Base-by-base conservation (phyloP, 2,329 filamentous ascomycete species). In the Geoglossum cookeanum region DNA sequence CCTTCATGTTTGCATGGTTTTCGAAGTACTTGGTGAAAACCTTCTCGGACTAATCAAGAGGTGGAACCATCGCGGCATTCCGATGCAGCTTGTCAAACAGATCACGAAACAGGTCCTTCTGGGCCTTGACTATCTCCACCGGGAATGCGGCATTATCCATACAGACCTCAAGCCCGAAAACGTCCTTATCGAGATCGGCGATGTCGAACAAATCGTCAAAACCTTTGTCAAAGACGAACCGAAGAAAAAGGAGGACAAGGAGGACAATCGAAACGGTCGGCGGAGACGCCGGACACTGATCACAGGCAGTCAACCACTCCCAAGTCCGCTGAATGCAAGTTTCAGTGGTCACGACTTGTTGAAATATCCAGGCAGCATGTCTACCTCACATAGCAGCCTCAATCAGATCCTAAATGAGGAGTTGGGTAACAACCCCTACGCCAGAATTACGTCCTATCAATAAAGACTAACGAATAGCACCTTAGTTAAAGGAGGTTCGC, bases 131-230 rank as follows among this genome's bases (percentile, higher is more conserved):
- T 97, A 97, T 68, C 78, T 98, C 44, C 92, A 98, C 70, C 83
- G 92, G 65, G 91, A 98, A 72, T 98, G 92, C 71, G 92, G 92
- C 67, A 97, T 98, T 72, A 96, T 98, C 66, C 92, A 98, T 71
- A 97, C 92, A 60, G 91, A 96, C 68, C 74, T 97, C 64, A 96
- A 98, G 71, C 92, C 92, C 53, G 92, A 98, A 69, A 98, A 98
- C 67, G 92, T 98, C 35, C 76, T 98, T 62, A 97, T 98, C 68
- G 92, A 98, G 72, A 97, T 98, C 66, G 92, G 92, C 63, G 92
- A 98, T 65, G 92, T 98, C 55, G 92, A 98, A 74, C 88, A 97
- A 70, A 97, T 97, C 61, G 92, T 98, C 59, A 91, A 95, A 72
- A 89, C 87, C 60, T 91, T 94, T 61, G 91, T 98, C 57, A 91